Base-by-base conservation (phyloP, 176 grass and related monocot species). In the Stipa capillata region DNA sequence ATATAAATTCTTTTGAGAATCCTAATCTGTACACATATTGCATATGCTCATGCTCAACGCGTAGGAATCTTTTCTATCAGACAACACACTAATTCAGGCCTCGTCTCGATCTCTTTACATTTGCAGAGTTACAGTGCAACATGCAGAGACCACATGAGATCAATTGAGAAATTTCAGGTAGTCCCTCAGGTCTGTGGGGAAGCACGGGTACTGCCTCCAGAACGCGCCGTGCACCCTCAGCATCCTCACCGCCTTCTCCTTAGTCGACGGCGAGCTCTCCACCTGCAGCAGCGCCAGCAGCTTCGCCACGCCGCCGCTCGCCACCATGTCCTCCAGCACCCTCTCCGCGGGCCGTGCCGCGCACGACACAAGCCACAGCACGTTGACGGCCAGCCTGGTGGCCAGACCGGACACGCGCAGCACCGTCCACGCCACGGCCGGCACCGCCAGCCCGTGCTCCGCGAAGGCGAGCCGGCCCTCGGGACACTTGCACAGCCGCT, bases 161-260 rank as follows among this genome's bases (percentile, higher is more conserved):
- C 72, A 87, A 3, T 77, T 77, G 54, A 82, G 86, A 18, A 65
- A 85, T 52, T 81, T 80, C 40, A 92, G 84, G 59, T 88, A 90
- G 20, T 86, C 82, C 52, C 62, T 90, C 49, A 92, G 58, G 23
- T 97, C 93, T 14, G 75, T 43, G 52, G 90, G 87, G 74, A 92
- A 90, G 81, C 93, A 97, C 49, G 87, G 82, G 81, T 90, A 97
- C 85, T 90, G 58, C 82, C 80, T 88, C 93, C 93, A 97, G 49
- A 78, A 60, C 15, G 40, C 48, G 43, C 87, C 90, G 76, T 97
- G 93, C 65, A 74, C n/a, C 39, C 41, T 84, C 2, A 97, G 75
- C 35, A 97, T 81, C 76, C 50, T 91, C 21, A 41, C 58, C 6
- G 66, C 90, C 87, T 88, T 97, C 76, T 90, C 85, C 79, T 92